phyloP scores from a whole-genome alignment of 441 rosid species.

The Euphorbia celastroides region DNA sequence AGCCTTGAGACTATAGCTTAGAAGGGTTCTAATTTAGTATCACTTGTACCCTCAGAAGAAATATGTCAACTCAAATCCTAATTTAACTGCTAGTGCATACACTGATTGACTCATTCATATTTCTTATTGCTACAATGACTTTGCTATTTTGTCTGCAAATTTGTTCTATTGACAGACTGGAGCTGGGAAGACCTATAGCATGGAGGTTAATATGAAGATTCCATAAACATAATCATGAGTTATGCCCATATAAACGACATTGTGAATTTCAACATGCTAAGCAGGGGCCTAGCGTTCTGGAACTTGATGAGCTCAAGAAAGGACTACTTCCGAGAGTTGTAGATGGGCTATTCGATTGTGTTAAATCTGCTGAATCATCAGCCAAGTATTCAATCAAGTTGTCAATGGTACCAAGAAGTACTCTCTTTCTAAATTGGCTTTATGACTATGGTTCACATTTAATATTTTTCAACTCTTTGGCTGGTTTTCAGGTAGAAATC shows the following conservation, averaged over 20 bases:
- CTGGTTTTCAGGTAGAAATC: constrained; percentile 60
- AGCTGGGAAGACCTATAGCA: constrained; percentile 85
- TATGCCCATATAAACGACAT: background rate
- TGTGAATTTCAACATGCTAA: constrained; percentile 12
- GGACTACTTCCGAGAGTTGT: constrained; percentile 69
- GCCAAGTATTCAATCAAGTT: constrained; percentile 43
- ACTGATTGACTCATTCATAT: background rate
- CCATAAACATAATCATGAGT: background rate
- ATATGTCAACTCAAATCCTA: background rate
- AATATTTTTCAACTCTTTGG: constrained; percentile 3
- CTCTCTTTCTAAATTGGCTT: background rate
- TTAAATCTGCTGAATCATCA: constrained; percentile 34
- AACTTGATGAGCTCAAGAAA: constrained; percentile 48
- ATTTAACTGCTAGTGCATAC: background rate
- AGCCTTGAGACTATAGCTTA: background rate
- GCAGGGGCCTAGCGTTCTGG: constrained; percentile 64
- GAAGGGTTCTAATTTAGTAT: background rate
- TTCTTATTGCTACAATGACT: background rate
- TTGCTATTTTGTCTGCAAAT: constrained; percentile 1
- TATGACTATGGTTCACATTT: constrained; percentile 9
- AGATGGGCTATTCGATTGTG: constrained; percentile 48
- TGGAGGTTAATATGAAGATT: constrained; percentile 51
- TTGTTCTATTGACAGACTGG: constrained; percentile 62
- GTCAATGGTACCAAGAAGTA: constrained; percentile 43
- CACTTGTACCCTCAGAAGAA: background rate